Evolutionary conservation across 441 rosid genomes (phyloP).

Genomic region (Eutrema salsugineum): DNA sequence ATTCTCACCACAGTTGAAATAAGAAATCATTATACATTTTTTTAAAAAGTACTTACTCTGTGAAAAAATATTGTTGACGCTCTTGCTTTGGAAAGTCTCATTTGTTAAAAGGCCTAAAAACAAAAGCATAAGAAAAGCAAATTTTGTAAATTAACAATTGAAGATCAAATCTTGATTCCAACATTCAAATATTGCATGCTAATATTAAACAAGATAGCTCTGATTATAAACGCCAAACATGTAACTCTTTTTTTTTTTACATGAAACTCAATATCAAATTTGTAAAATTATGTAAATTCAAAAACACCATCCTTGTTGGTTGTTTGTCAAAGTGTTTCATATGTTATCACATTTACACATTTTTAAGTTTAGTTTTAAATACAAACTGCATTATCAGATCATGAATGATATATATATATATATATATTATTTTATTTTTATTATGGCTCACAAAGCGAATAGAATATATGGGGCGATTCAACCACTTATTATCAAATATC

Average conservation of each 20-base stretch:
- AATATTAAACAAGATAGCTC: neutral
- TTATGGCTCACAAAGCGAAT: neutral
- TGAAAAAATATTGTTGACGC: conserved; percentile 28
- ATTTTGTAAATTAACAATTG: neutral
- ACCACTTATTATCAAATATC: neutral
- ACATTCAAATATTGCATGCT: neutral
- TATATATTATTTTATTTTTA: too few relatives aligned
- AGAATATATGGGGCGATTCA: neutral
- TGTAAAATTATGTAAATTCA: neutral
- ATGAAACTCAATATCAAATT: too few relatives aligned
- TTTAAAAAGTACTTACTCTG: conserved; percentile 60
- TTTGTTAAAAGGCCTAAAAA: conserved; percentile 27
- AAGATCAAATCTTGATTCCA: neutral
- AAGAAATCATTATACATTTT: neutral
- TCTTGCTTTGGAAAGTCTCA: conserved; percentile 46
- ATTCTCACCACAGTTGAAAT: neutral
- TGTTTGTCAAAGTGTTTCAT: neutral
- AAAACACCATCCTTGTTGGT: neutral
- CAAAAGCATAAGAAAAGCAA: neutral
- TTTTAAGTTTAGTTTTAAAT: neutral
- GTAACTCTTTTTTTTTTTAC: neutral
- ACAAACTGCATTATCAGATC: neutral
- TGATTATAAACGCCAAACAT: neutral
- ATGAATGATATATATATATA: neutral
- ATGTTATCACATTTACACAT: neutral